Evolutionary conservation across 257 asterid species (phyloP).

Genomic region (Ocimum tenuiflorum): DNA sequence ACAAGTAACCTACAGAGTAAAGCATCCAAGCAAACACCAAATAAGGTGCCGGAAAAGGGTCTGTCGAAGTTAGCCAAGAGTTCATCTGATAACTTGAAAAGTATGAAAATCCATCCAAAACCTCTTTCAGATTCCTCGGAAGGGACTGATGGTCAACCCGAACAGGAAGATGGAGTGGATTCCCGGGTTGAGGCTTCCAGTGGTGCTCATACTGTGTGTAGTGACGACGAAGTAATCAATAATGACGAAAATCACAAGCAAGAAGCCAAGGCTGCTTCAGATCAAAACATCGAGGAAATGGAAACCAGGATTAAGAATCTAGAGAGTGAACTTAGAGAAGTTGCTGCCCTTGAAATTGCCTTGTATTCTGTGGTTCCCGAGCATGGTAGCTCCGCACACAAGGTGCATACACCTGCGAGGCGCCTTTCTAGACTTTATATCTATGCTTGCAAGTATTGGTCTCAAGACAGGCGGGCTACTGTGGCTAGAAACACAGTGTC

Average conservation of each 20-base stretch:
- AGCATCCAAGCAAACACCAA: constrained; percentile 35
- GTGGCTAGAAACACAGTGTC: constrained; percentile 79
- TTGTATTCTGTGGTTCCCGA: constrained; percentile 91
- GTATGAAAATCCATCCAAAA: constrained; percentile 64
- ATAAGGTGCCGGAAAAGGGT: constrained; percentile 33
- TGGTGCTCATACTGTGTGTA: constrained; percentile 32
- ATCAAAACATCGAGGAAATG: constrained; percentile 67
- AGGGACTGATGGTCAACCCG: constrained; percentile 40
- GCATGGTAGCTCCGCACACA: constrained; percentile 90
- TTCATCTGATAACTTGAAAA: constrained; percentile 38
- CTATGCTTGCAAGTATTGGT: constrained; percentile 78
- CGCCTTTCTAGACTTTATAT: constrained; percentile 79
- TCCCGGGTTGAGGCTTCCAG: constrained; percentile 41
- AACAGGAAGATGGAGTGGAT: constrained; percentile 40
- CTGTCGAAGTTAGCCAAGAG: constrained; percentile 30
- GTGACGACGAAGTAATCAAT: constrained; percentile 47
- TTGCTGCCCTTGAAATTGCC: constrained; percentile 87
- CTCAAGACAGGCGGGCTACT: constrained; percentile 71
- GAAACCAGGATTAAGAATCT: constrained; percentile 69
- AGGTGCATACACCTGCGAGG: constrained; percentile 93
- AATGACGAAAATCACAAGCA: constrained; percentile 31
- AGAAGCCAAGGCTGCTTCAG: constrained; percentile 34
- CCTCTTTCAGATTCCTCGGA: constrained; percentile 50
- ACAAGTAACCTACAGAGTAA: constrained; percentile 20
- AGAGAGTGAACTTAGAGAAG: constrained; percentile 84